Conservation (phyloP, 116 monocot species). For the Zostera marina region DNA sequence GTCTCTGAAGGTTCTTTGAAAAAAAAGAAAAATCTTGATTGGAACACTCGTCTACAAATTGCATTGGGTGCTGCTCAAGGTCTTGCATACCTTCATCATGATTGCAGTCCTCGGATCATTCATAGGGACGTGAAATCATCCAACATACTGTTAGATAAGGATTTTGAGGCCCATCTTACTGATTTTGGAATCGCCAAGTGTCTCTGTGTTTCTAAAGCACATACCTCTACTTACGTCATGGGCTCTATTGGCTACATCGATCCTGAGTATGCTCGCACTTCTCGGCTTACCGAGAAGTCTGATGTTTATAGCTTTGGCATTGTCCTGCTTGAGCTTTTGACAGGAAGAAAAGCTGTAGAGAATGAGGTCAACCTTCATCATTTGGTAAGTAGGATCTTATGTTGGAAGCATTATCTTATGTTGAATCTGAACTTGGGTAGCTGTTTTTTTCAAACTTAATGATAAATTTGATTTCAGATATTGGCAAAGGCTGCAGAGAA, state of each 20-base stretch:
- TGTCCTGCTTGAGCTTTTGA: conserved; percentile 79
- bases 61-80: conserved; percentile 88
- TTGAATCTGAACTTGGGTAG: no score
- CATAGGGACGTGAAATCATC: conserved; percentile 91
- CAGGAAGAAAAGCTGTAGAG: conserved; percentile 77
- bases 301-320: conserved; percentile 95
- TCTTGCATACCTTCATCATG: conserved; percentile 86
- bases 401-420: no score
- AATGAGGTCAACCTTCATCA: conserved; percentile 91
- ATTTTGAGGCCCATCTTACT: conserved; percentile 79
- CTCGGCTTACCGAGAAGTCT: conserved; percentile 87
- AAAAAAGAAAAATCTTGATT: conserved; percentile 77
- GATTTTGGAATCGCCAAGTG: conserved; percentile 95
- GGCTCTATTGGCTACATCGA: conserved; percentile 97
- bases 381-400: conserved; percentile 23
- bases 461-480: conserved; percentile 25
- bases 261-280: conserved; percentile 90
- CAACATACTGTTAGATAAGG: conserved; percentile 87
- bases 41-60: conserved; percentile 52
- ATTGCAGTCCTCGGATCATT: conserved; percentile 86
- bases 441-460: no score
- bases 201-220: conserved; percentile 71
- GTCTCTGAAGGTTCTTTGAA: conserved; percentile 37
- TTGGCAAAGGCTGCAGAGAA: conserved; percentile 54
- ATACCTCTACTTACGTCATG: conserved; percentile 94